Evolutionary conservation across 2,329 filamentous ascomycete genomes (phyloP).

Genomic region (Aspergillus jensenii): DNA sequence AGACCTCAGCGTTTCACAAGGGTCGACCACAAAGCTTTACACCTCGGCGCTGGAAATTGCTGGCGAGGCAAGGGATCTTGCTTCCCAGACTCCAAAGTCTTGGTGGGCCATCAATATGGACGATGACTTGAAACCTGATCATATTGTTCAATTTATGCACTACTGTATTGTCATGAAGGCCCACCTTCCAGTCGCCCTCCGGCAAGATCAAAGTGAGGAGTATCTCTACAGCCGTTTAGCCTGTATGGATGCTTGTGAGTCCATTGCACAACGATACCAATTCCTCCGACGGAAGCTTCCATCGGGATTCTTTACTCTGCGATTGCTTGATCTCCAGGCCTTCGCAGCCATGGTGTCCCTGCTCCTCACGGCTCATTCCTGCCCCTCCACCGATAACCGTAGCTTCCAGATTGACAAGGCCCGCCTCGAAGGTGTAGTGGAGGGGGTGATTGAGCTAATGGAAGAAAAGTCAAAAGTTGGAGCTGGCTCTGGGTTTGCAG

Average conservation of each 20-base stretch:
- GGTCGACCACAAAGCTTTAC: slow-evolving; percentile 5
- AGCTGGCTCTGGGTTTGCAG: slow-evolving; percentile 9
- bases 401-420: slow-evolving; percentile 10
- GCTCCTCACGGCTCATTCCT: slow-evolving; percentile 13
- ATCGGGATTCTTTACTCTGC: slow-evolving; percentile 13
- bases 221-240: slow-evolving; percentile 16
- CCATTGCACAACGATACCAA: slow-evolving; percentile 12
- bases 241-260: slow-evolving; percentile 19
- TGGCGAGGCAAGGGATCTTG: slow-evolving; percentile 11
- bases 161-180: slow-evolving; percentile 16
- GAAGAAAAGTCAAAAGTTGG: slow-evolving; percentile 7
- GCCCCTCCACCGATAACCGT: slow-evolving; percentile 4
- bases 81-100: slow-evolving; percentile 7
- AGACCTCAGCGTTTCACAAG: slow-evolving; percentile 7
- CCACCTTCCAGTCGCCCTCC: slow-evolving; percentile 15
- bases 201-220: slow-evolving; percentile 12
- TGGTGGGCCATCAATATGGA: slow-evolving; percentile 14
- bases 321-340: slow-evolving; percentile 18
- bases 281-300: slow-evolving; percentile 14
- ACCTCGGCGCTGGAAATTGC: slow-evolving; percentile 12
- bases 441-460: slow-evolving; percentile 12
- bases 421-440: slow-evolving; percentile 5
- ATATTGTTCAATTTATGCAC: slow-evolving; percentile 19
- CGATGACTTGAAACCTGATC: slow-evolving; percentile 5
- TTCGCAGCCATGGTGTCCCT: slow-evolving; percentile 16